Evolutionary conservation across 2,329 filamentous ascomycete genomes (phyloP), one percentile per base, ranked within the genome.

Genomic region (Epichloe glyceriae): DNA sequence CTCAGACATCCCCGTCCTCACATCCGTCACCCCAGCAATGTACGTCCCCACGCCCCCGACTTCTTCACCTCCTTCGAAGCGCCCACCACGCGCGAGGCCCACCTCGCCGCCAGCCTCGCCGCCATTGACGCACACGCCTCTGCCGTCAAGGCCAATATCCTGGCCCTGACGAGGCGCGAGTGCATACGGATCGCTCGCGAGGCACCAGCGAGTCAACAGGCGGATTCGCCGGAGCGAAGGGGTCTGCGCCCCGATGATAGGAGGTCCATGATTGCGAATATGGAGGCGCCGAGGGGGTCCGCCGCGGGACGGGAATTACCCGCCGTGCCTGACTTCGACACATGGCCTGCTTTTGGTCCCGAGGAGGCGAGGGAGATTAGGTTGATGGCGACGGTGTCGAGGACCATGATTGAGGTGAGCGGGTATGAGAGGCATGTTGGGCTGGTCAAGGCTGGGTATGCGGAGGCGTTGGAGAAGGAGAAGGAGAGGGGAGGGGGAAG

Each of bases 1-100:
- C 30, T 30, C 30, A 1, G 30, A 30, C 7, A 58, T 58, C 50
- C 56, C 55, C 1, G 39, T 30, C 0, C 57, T 67, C 37, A 52
- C 39, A 14, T 51, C 55, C 50, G 55, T 64, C 51, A 52, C 58
- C 4, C 56, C 61, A 5, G 56, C 61, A 52, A 64, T 70, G 44
- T 71, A 69, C 56, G 61, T 64, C 26, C 64, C 66, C 26, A 57
- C 70, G 15, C 43, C 52, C 49, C 54, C 8, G 55, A 60, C 41
- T 56, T 63, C 47, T 53, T 57, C 42, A 51, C 52, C 19, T 55
- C 52, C 19, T 55, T 56, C 40, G 35, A 49, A 1, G 49, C 55
- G 4, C 57, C 56, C 8, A 10, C 55, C 43, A 50, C 19, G 33
- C 48, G 43, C 20, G 34, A 50, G 33, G 59, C 58, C 2, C 53